Conservation (phyloP, 345 rosid genomes). For the Populus davidiana region DNA sequence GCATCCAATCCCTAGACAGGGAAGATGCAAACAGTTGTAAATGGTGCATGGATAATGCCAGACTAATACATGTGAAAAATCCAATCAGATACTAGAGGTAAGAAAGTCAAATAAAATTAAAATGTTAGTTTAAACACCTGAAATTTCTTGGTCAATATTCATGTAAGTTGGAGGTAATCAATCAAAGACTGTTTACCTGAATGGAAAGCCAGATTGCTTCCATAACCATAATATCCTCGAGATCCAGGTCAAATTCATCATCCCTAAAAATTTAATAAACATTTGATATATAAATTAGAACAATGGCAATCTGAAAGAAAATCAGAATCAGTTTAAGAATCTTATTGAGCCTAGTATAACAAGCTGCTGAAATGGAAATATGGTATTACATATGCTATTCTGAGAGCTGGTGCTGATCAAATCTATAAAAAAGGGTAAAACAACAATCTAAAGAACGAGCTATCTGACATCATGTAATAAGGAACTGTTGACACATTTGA, state of each 20-base stretch:
- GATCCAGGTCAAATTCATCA: conserved; percentile 84
- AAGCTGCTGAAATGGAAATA: background rate
- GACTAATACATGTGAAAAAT: background rate
- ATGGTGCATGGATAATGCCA: background rate
- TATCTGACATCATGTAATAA: background rate
- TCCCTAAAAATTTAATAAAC: conserved; percentile 50
- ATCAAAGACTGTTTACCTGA: conserved; percentile 47
- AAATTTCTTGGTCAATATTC: background rate
- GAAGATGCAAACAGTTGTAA: background rate
- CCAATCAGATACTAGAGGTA: background rate
- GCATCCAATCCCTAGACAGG: background rate
- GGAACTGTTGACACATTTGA: background rate
- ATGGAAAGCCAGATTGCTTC: conserved; percentile 98
- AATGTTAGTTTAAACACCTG: no score
- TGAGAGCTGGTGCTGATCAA: background rate
- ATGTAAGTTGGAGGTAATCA: background rate
- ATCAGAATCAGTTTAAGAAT: background rate
- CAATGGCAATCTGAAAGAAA: background rate
- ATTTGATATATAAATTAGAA: background rate
- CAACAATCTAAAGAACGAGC: background rate
- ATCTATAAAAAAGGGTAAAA: background rate
- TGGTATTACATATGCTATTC: background rate
- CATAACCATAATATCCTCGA: conserved; percentile 96
- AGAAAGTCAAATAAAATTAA: background rate
- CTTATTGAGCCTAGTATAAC: background rate